A percentile compares a stretch with the other conserved stretches of the same genome.
phyloP scores from a whole-genome alignment of 2,329 filamentous ascomycete genomes.

The Elsinoe arachidis region DNA sequence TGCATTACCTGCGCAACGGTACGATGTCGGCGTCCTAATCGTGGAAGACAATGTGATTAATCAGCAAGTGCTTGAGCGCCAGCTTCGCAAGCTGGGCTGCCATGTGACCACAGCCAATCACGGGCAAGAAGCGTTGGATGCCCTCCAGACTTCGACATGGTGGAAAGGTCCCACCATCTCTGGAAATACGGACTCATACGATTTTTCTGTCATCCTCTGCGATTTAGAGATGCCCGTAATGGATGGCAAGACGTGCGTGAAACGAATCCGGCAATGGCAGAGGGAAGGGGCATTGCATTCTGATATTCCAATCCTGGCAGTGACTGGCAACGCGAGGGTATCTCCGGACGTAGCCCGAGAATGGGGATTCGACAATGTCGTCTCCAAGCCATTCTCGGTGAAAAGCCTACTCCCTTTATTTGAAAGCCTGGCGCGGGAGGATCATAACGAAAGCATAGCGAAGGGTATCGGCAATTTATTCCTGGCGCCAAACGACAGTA shows the following conservation, averaged over 20 bases:
- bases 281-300: slow-evolving; percentile 43
- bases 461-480: not conserved
- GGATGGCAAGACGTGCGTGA: slow-evolving; percentile 68
- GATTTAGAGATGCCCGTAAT: slow-evolving; percentile 75
- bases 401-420: not conserved
- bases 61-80: slow-evolving; percentile 10
- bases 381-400: slow-evolving; percentile 38
- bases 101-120: slow-evolving; percentile 13
- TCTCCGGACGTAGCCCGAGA: slow-evolving; percentile 54
- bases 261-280: slow-evolving; percentile 62
- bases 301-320: slow-evolving; percentile 67
- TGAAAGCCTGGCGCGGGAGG: not conserved
- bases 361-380: slow-evolving; percentile 53
- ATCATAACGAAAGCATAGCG: not conserved
- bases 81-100: slow-evolving; percentile 13
- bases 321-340: slow-evolving; percentile 67
- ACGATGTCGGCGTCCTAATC: slow-evolving; percentile 21
- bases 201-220: slow-evolving; percentile 54
- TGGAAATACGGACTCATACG: not conserved
- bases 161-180: slow-evolving; percentile 21
- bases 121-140: slow-evolving; percentile 13
- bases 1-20: not conserved
- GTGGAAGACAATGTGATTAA: slow-evolving; percentile 21
- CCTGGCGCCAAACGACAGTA: too few relatives aligned
- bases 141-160: slow-evolving; percentile 35